phyloP scores from a whole-genome alignment of 2,329 filamentous ascomycete genomes.

The Trichoderma sp. region DNA sequence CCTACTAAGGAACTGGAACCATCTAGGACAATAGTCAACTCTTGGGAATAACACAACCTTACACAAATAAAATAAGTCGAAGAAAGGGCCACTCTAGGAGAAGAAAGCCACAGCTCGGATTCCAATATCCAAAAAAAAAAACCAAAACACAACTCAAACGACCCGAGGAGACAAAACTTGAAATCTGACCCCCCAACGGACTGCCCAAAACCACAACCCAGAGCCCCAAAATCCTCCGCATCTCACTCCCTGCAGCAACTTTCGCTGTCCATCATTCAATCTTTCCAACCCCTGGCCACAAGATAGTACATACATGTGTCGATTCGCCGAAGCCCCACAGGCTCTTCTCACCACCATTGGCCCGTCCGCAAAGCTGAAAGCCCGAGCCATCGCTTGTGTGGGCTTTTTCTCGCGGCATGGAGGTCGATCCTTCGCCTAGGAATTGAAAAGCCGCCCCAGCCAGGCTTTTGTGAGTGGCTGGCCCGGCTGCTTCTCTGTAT shows the following conservation, averaged over 20 bases:
- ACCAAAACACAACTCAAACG: not conserved
- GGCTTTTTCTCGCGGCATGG: not conserved
- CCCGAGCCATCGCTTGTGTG: not conserved
- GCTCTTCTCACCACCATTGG: not conserved
- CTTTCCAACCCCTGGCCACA: not conserved
- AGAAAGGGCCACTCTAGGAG: not conserved
- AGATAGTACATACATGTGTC: not conserved
- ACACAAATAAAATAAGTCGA: not conserved
- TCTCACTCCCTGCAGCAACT: constrained; percentile 1
- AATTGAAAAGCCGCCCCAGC: not conserved
- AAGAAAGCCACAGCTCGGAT: not conserved
- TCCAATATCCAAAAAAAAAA: not conserved
- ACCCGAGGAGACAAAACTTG: not conserved
- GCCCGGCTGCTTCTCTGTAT: not conserved
- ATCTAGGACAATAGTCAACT: not conserved
- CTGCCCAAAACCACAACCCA: not conserved
- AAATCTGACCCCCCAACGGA: not conserved
- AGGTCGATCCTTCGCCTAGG: constrained; percentile 11
- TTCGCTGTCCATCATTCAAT: not conserved
- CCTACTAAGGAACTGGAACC: not conserved
- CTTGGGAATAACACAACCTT: not conserved
- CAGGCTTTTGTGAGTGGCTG: not conserved
- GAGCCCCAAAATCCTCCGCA: not conserved
- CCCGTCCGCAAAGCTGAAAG: not conserved
- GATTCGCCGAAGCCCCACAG: not conserved